Evolutionary conservation across 495 filamentous ascomycete species (phyloP).

Genomic region (Lineolata rhizophorae): DNA sequence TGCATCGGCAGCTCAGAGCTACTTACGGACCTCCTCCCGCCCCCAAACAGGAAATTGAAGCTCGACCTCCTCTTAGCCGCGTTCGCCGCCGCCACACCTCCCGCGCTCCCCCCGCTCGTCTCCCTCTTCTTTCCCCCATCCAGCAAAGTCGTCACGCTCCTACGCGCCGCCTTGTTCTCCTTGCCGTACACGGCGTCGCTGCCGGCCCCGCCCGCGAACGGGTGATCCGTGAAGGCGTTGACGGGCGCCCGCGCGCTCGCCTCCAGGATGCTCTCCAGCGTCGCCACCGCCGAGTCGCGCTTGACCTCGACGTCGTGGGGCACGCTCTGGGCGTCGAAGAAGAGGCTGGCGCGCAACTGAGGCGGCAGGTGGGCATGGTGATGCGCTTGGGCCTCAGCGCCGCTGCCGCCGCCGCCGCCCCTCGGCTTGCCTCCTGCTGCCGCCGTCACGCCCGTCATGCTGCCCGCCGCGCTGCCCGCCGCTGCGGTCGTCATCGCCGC

Average conservation of each 20-base stretch:
- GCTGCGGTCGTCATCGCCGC: background rate
- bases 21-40: no score
- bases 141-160: no score
- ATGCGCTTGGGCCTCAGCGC: no score
- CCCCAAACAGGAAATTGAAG: no score
- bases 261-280: constrained; percentile 81
- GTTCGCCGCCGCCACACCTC: constrained; percentile 1
- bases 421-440: background rate
- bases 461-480: background rate
- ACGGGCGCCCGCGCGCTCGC: constrained; percentile 89
- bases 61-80: constrained; percentile 7
- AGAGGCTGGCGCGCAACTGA: constrained; percentile 74
- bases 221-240: constrained; percentile 84
- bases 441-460: background rate
- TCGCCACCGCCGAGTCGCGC: constrained; percentile 63
- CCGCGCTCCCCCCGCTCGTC: no score
- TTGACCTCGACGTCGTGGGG: constrained; percentile 45
- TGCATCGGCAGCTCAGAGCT: no score
- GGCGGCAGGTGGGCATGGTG: constrained; percentile 42
- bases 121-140: no score
- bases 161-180: no score
- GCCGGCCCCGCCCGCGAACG: constrained; percentile 42
- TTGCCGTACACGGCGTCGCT: constrained; percentile 13
- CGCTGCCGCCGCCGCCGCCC: constrained; percentile 7
- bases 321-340: constrained; percentile 53